Conservation (phyloP, 169 alveolate genomes). For the Perkinsus marinus region DNA sequence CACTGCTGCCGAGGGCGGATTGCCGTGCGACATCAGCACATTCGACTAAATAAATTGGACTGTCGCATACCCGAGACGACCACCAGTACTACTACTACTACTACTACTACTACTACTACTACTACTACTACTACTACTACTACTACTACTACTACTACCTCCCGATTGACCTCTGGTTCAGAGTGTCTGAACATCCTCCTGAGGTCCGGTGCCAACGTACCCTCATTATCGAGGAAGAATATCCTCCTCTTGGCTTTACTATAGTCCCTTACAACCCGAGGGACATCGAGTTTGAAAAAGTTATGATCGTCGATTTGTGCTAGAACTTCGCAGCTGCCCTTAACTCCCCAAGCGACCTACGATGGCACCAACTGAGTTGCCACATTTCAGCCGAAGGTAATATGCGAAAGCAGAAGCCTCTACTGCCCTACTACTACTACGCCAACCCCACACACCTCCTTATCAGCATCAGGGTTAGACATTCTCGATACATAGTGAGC, state of each 20-base stretch:
- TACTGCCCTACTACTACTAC: too few relatives aligned
- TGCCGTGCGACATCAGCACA: not conserved
- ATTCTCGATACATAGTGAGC: not conserved
- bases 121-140: too few relatives aligned
- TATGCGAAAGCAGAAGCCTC: too few relatives aligned
- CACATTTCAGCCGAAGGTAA: too few relatives aligned
- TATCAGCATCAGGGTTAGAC: not conserved
- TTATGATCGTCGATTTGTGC: not conserved
- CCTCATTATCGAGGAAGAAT: slow-evolving; percentile 20
- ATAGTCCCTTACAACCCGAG: not conserved
- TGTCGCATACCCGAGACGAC: too few relatives aligned
- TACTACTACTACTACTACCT: too few relatives aligned
- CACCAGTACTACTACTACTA: too few relatives aligned
- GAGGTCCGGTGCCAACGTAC: slow-evolving; percentile 20
- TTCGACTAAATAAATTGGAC: not conserved
- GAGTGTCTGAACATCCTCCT: not conserved
- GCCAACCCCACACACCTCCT: too few relatives aligned
- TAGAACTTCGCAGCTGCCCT: not conserved
- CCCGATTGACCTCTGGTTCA: not conserved
- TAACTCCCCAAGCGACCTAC: not conserved
- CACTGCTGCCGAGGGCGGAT: not conserved
- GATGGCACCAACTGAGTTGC: too few relatives aligned
- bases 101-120: too few relatives aligned
- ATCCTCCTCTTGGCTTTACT: not conserved
- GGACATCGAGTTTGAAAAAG: not conserved